These are phyloP conservation scores for Yarrowia bubula DNA, from an alignment of 805 yeast genomes.

Conservation along the genomic window DNA sequence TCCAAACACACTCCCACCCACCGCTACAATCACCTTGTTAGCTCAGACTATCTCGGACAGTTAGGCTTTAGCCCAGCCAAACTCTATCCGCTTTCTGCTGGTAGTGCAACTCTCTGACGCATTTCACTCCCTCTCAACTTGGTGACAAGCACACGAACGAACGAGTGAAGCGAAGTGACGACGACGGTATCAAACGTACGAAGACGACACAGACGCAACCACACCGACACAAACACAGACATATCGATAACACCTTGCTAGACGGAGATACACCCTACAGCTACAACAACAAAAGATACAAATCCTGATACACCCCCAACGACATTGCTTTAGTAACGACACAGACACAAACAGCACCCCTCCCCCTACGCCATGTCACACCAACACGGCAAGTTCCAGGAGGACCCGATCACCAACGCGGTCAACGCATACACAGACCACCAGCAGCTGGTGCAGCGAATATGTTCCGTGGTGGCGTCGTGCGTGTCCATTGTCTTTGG, in stretches of 20 bases:
- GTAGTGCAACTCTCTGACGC: slow-evolving; percentile 3
- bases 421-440: slow-evolving; percentile 31
- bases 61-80: slow-evolving; percentile 6
- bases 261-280: background rate
- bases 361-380: background rate
- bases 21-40: background rate
- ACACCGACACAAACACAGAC: background rate
- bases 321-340: background rate
- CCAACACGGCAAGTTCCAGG: slow-evolving; percentile 22
- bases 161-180: background rate
- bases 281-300: background rate
- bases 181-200: background rate
- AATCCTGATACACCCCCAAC: too few relatives aligned
- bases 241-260: background rate
- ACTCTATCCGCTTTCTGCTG: slow-evolving; percentile 7
- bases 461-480: slow-evolving; percentile 51
- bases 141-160: background rate
- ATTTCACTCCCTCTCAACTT: background rate
- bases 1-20: too few relatives aligned
- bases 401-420: slow-evolving; percentile 28
- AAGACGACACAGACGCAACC: background rate
- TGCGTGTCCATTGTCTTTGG: slow-evolving; percentile 53
- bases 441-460: slow-evolving; percentile 37
- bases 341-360: background rate
- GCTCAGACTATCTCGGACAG: background rate